These are phyloP conservation scores for Epichloe aotearoae DNA, from an alignment of 2,329 filamentous ascomycete species.

Conservation along the genomic window DNA sequence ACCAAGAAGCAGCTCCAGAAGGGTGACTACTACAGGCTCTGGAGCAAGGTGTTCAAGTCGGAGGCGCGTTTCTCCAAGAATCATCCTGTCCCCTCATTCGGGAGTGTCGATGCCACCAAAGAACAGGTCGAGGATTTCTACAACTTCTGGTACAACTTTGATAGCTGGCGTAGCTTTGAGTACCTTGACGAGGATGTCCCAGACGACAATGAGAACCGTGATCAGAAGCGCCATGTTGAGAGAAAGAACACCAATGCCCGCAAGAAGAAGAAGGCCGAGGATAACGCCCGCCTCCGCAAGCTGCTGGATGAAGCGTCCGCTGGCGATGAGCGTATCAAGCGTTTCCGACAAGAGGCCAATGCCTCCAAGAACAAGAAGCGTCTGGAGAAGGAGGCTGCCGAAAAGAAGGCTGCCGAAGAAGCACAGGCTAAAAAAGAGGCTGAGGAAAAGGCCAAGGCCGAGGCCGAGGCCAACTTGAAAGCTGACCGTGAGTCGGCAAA, in stretches of 20 bases:
- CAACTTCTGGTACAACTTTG: conserved; percentile 99
- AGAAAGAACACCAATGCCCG: conserved; percentile 95
- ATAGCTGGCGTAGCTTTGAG: conserved; percentile 95
- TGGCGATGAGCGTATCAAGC: conserved; percentile 90
- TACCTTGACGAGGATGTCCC: conserved; percentile 98
- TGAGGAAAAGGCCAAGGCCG: conserved; percentile 64
- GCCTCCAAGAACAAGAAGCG: conserved; percentile 95
- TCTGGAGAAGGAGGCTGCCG: conserved; percentile 79
- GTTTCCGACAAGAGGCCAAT: conserved; percentile 83
- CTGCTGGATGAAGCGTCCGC: conserved; percentile 77
- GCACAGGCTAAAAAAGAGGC: conserved; percentile 72
- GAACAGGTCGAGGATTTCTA: conserved; percentile 92
- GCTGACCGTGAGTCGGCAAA: conserved; percentile 68
- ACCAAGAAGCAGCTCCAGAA: conserved; percentile 80
- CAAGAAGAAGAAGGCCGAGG: conserved; percentile 99
- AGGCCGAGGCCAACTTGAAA: conserved; percentile 81
- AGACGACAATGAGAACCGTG: conserved; percentile 96
- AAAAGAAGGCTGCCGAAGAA: conserved; percentile 77
- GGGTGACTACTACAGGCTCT: conserved; percentile 90
- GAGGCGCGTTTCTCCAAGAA: conserved; percentile 87
- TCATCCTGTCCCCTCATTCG: conserved; percentile 79
- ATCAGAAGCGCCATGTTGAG: conserved; percentile 97
- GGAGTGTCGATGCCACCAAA: conserved; percentile 70
- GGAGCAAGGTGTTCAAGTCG: conserved; percentile 78
- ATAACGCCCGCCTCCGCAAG: conserved; percentile 79